Evolutionary conservation across 2,329 filamentous ascomycete species (phyloP).

Genomic region (Microdochium nivale): DNA sequence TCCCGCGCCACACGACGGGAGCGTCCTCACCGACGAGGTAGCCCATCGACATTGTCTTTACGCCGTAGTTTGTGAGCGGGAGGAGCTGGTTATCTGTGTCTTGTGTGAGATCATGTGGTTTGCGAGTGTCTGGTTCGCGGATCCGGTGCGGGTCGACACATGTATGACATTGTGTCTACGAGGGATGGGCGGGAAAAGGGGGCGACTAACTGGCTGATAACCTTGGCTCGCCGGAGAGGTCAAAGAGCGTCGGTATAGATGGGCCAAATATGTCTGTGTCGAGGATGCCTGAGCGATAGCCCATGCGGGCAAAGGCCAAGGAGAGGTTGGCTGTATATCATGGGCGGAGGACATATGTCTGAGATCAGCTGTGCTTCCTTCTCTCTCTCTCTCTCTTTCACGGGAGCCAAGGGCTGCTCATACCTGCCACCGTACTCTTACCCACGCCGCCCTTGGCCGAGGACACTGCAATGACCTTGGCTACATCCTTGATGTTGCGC

Average conservation of each 20-base stretch:
- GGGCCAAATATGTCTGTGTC: constrained; percentile 97
- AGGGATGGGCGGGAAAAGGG: too few species aligned
- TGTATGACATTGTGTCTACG: too few species aligned
- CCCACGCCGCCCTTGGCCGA: constrained; percentile 98
- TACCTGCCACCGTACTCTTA: constrained; percentile 86
- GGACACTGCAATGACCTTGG: constrained; percentile 91
- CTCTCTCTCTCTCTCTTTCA: not conserved
- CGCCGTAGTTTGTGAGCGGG: constrained; percentile 85
- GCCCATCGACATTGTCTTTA: constrained; percentile 99
- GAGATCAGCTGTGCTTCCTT: not conserved
- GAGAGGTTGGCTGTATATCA: constrained; percentile 61
- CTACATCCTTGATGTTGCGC: constrained; percentile 72
- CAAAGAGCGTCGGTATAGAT: constrained; percentile 82
- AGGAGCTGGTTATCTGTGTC: constrained; percentile 65
- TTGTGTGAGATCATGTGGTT: not conserved
- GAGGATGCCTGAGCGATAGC: constrained; percentile 76
- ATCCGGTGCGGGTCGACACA: not conserved
- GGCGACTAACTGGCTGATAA: constrained; percentile 61
- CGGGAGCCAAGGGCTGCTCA: constrained; percentile 9
- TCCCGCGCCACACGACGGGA: constrained; percentile 87
- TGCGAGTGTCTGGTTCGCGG: not conserved
- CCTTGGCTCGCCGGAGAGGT: constrained; percentile 70
- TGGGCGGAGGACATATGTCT: not conserved
- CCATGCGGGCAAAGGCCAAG: constrained; percentile 73
- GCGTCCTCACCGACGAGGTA: constrained; percentile 75